Evolutionary conservation across 495 filamentous ascomycete species (phyloP).

Genomic region (Friedmanniomyces simplex): DNA sequence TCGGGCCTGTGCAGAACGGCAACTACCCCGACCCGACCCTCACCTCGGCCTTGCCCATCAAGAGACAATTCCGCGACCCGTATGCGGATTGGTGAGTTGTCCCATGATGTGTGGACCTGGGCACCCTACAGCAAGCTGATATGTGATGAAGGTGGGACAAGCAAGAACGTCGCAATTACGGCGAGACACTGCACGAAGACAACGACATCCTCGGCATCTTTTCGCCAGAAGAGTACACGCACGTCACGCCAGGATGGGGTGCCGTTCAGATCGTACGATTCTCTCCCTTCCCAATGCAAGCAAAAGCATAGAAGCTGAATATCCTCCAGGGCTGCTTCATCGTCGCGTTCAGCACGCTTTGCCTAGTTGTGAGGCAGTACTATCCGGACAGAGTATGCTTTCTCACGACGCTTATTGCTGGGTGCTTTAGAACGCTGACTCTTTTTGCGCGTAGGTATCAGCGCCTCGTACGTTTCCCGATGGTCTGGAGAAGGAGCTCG

Average conservation of each 20-base stretch:
- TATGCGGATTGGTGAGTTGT: conserved; percentile 47
- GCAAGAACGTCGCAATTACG: conserved; percentile 91
- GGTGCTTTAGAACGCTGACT: not conserved
- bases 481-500: conserved; percentile 77
- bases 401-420: not conserved
- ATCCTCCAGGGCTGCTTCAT: conserved; percentile 51
- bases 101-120: not conserved
- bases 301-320: not conserved
- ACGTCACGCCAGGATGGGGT: conserved; percentile 62
- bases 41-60: conserved; percentile 39
- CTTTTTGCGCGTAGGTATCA: conserved; percentile 35
- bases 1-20: conserved; percentile 54
- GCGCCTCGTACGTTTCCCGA: conserved; percentile 70
- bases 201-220: conserved; percentile 91
- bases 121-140: not conserved
- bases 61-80: conserved; percentile 84
- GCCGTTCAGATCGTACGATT: conserved; percentile 47
- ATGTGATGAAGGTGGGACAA: conserved; percentile 72
- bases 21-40: conserved; percentile 78
- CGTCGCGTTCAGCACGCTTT: conserved; percentile 55
- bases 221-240: conserved; percentile 79
- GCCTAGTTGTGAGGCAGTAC: conserved; percentile 54
- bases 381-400: conserved; percentile 67
- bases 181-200: conserved; percentile 93
- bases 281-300: not conserved